Conservation (phyloP, 768 basidiomycete genomes). For the Rhodosporidiobolus sp. region DNA sequence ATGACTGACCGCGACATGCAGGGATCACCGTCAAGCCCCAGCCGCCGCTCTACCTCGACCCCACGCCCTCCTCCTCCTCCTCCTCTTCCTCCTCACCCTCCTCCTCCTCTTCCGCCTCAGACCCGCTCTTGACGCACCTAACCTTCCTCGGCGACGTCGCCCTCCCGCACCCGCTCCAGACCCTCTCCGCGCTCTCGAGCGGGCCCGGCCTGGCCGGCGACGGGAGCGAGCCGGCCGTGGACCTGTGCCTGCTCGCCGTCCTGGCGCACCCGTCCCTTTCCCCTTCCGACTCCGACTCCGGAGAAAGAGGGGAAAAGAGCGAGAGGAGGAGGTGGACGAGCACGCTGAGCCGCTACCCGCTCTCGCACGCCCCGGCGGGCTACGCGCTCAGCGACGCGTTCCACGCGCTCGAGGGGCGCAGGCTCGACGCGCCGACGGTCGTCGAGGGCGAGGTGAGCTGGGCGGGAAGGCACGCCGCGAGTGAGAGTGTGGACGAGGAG, state of each 20-base stretch:
- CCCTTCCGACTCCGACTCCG: no score
- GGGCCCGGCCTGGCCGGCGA: background rate
- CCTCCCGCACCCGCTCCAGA: conserved; percentile 4
- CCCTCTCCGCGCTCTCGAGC: background rate
- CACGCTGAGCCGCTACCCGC: background rate
- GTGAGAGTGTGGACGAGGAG: background rate
- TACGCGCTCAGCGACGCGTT: conserved; percentile 21
- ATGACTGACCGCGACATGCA: background rate
- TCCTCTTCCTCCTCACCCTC: conserved; percentile 3
- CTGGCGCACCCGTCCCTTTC: background rate
- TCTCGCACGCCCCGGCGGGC: conserved; percentile 1
- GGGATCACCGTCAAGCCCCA: conserved; percentile 31
- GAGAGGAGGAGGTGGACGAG: background rate
- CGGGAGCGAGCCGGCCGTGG: conserved; percentile 18
- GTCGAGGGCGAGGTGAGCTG: background rate
- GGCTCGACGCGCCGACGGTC: background rate
- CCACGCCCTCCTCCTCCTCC: background rate
- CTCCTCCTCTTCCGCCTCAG: background rate
- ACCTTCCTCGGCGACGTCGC: conserved; percentile 30
- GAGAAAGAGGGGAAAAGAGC: no score
- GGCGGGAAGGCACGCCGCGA: background rate
- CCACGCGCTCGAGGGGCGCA: conserved; percentile 13
- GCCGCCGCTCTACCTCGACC: conserved; percentile 12
- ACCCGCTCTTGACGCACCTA: conserved; percentile 15
- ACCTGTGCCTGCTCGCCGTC: conserved; percentile 27